Percentiles rank a stretch among this genome's conserved stretches.
Evolutionary conservation across 768 basidiomycete genomes (phyloP).

Genomic region (Pleurotus platypus): DNA sequence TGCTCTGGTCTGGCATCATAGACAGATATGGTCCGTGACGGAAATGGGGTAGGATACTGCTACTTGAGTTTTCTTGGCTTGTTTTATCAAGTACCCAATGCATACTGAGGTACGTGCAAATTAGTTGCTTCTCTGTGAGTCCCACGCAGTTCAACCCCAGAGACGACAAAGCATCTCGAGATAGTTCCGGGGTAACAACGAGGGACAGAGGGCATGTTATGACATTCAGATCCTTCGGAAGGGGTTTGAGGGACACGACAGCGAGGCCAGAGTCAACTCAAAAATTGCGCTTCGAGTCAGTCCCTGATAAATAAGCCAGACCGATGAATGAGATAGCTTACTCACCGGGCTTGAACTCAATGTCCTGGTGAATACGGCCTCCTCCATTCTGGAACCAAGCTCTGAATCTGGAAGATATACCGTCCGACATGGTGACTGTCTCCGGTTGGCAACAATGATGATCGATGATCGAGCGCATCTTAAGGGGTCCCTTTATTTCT

Average conservation of each 20-base stretch:
- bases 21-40: slow-evolving; percentile 63
- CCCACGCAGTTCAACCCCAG: slow-evolving; percentile 23
- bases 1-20: slow-evolving; percentile 53
- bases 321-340: background rate
- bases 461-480: background rate
- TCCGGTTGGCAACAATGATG: background rate
- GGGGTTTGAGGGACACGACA: slow-evolving; percentile 43
- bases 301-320: background rate
- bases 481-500: too few species aligned
- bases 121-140: slow-evolving; percentile 66
- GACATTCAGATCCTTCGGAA: slow-evolving; percentile 49
- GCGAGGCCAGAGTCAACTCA: slow-evolving; percentile 43
- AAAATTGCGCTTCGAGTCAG: slow-evolving; percentile 10
- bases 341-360: slow-evolving; percentile 45
- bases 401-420: slow-evolving; percentile 27
- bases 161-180: slow-evolving; percentile 37
- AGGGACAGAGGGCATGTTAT: slow-evolving; percentile 68
- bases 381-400: slow-evolving; percentile 48
- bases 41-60: slow-evolving; percentile 3
- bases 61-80: slow-evolving; percentile 20
- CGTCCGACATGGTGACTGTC: background rate
- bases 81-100: slow-evolving; percentile 51
- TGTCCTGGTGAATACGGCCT: slow-evolving; percentile 47
- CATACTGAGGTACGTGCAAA: slow-evolving; percentile 61
- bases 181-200: slow-evolving; percentile 53